Base-by-base conservation (phyloP, 768 basidiomycete species). In the Pleurotus giganteus region DNA sequence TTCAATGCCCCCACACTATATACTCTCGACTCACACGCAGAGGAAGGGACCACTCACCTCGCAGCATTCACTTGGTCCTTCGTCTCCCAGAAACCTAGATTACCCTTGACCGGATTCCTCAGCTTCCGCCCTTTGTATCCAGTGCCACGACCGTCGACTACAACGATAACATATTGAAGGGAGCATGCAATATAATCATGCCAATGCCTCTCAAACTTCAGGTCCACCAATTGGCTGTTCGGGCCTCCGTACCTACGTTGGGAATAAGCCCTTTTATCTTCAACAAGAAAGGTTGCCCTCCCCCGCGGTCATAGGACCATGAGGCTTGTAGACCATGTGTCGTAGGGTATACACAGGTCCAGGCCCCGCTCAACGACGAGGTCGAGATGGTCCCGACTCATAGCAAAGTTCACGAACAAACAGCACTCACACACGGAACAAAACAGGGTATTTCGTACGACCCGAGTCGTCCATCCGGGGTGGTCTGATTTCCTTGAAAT, bases 391-490 rank as follows among this genome's bases (percentile, higher is more conserved):
- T 56, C 21, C 27, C 49, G 15, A 47, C 13, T 13, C 37, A 34
- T 41, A 23, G 29, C 5, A 39, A 45, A 37, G 53, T 45, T 43
- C 50, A 49, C 42, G 39, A 57, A n/a, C 29, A 45, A 52, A 53
- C 13, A 26, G 34, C 27, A 70, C 77, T 62, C 67, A 95, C 83
- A 96, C 91, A 41, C 81, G 76, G 76, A 98, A 94, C 26, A 99
- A 74, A 19, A 98, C 94, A 1, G 97, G 91, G 65, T 99, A 98
- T 68, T 96, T 94, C 7, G 89, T 92, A 41, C 91, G 84, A n/a
- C 97, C 97, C 19, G 92, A 88, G 62, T 90, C 86, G 62, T 99
- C 97, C 86, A 98, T 90, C 56, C 82, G 79, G 3, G 94, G 93
- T 15, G 97, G 97, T 13, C 92, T 83, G 61, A 96, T 81, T 72